Evolutionary conservation across 768 basidiomycete genomes (phyloP).

Genomic region (Leccinum olivaceopallidum): DNA sequence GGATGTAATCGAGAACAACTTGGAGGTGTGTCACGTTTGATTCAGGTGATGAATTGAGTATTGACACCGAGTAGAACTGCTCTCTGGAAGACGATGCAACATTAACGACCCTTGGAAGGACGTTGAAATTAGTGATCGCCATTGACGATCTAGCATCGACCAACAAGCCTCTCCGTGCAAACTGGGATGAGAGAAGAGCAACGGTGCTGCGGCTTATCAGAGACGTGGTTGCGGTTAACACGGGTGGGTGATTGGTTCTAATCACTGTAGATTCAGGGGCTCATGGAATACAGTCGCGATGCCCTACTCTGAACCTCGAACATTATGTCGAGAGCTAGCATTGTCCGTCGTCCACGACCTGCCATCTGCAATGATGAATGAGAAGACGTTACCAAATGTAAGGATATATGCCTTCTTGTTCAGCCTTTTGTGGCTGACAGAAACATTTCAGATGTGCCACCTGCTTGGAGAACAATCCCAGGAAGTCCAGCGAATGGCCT

Average conservation of each 20-base stretch:
- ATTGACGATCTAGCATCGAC: slow-evolving; percentile 69
- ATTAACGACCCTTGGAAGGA: slow-evolving; percentile 65
- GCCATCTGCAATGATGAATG: slow-evolving; percentile 59
- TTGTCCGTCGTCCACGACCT: slow-evolving; percentile 69
- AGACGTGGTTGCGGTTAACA: slow-evolving; percentile 53
- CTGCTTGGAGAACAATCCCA: slow-evolving; percentile 64
- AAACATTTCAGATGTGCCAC: slow-evolving; percentile 66
- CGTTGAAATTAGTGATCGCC: slow-evolving; percentile 62
- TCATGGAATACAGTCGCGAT: slow-evolving; percentile 11
- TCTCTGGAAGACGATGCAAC: slow-evolving; percentile 57
- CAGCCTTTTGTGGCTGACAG: neutral
- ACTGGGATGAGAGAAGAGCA: slow-evolving; percentile 62
- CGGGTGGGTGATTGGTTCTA: slow-evolving; percentile 43
- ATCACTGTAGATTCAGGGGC: neutral
- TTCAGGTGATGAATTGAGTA: neutral
- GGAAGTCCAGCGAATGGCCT: slow-evolving; percentile 76
- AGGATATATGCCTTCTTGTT: slow-evolving; percentile 11
- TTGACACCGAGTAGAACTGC: slow-evolving; percentile 47
- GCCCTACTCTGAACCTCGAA: slow-evolving; percentile 54
- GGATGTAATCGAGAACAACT: slow-evolving; percentile 82
- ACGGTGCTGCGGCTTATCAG: slow-evolving; percentile 57
- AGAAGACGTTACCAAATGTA: slow-evolving; percentile 66
- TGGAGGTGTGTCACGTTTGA: slow-evolving; percentile 61
- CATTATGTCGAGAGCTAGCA: slow-evolving; percentile 65
- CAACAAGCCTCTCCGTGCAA: slow-evolving; percentile 71